These are phyloP conservation scores for Cylindrotheca fusiformis DNA, from an alignment of 108 stramenopile species.

Conservation along the genomic window DNA sequence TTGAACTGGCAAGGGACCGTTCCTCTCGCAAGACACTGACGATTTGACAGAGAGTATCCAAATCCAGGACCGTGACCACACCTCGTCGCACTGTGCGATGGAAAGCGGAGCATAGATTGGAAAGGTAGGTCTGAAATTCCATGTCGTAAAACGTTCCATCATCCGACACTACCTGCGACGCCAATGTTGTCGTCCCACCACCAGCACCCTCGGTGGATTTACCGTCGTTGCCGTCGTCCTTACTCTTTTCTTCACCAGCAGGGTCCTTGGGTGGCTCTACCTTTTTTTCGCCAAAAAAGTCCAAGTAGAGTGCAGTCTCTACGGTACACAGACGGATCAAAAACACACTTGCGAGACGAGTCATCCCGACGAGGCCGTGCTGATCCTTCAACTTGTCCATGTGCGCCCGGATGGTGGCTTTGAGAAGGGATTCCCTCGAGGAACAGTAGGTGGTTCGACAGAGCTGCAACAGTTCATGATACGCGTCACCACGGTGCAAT, in stretches of 20 bases:
- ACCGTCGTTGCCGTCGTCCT: slow-evolving; percentile 2
- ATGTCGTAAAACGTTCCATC: slow-evolving; percentile 65
- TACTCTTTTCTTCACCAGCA: slow-evolving; percentile 20
- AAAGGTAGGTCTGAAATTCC: slow-evolving; percentile 75
- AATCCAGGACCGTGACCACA: slow-evolving; percentile 70
- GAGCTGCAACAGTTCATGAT: slow-evolving; percentile 69
- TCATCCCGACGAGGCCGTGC: slow-evolving; percentile 88
- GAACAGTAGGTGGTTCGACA: slow-evolving; percentile 79
- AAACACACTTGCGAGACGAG: slow-evolving; percentile 82
- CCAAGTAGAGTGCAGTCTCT: slow-evolving; percentile 80
- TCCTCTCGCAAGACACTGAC: slow-evolving; percentile 85
- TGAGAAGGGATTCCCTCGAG: slow-evolving; percentile 61
- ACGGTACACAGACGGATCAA: slow-evolving; percentile 82
- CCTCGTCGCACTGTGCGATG: slow-evolving; percentile 84
- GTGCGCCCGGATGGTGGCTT: slow-evolving; percentile 66
- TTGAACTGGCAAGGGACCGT: slow-evolving; percentile 69
- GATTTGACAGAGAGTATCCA: slow-evolving; percentile 84
- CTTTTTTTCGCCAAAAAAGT: slow-evolving; percentile 81
- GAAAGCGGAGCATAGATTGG: slow-evolving; percentile 66
- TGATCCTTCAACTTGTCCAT: slow-evolving; percentile 80
- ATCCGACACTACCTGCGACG: slow-evolving; percentile 58
- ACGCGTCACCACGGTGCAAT: slow-evolving; percentile 55
- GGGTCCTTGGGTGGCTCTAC: too few relatives aligned
- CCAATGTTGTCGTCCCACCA: slow-evolving; percentile 28
- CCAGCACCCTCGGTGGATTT: slow-evolving; percentile 1